Percentiles rank a stretch among this genome's conserved stretches.
Evolutionary conservation across 106 monocot species (phyloP).

Genomic region (Dendrobium chrysotoxum): DNA sequence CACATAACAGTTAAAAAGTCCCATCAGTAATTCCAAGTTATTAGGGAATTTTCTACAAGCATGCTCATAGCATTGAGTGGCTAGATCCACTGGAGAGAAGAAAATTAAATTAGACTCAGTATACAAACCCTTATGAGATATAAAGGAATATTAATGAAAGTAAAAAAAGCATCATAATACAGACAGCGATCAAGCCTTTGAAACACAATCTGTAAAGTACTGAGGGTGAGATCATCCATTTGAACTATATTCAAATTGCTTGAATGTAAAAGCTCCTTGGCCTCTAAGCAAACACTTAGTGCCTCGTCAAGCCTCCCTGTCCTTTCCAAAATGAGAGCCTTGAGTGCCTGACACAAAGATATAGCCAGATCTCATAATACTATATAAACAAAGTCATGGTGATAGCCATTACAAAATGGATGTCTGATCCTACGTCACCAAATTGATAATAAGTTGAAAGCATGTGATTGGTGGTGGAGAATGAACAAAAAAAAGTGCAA

Average conservation of each 20-base stretch:
- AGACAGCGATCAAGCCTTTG: constrained; percentile 87
- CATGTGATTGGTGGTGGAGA: neutral
- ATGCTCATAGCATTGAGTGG: constrained; percentile 94
- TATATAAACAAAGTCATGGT: neutral
- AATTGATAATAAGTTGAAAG: neutral
- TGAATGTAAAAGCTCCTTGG: constrained; percentile 60
- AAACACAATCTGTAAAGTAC: constrained; percentile 92
- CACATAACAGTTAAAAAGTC: constrained; percentile 96
- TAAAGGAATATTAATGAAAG: neutral
- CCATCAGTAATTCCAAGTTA: constrained; percentile 89
- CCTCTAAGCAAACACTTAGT: constrained; percentile 60
- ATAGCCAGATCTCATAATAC: neutral
- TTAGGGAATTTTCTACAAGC: constrained; percentile 76
- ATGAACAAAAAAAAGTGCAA: neutral
- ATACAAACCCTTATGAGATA: constrained; percentile 2
- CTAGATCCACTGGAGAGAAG: constrained; percentile 74
- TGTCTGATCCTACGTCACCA: neutral
- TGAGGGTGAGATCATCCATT: constrained; percentile 93
- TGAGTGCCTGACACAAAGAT: constrained; percentile 64
- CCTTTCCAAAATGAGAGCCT: constrained; percentile 91
- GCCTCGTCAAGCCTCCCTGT: constrained; percentile 92
- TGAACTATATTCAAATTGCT: constrained; percentile 30
- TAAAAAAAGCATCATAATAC: constrained; percentile 6
- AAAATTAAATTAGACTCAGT: neutral
- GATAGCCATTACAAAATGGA: neutral